Evolutionary conservation across 306 rosid species (phyloP), one percentile per base, ranked within the genome.

Genomic region (Hylodesmum podocarpum): DNA sequence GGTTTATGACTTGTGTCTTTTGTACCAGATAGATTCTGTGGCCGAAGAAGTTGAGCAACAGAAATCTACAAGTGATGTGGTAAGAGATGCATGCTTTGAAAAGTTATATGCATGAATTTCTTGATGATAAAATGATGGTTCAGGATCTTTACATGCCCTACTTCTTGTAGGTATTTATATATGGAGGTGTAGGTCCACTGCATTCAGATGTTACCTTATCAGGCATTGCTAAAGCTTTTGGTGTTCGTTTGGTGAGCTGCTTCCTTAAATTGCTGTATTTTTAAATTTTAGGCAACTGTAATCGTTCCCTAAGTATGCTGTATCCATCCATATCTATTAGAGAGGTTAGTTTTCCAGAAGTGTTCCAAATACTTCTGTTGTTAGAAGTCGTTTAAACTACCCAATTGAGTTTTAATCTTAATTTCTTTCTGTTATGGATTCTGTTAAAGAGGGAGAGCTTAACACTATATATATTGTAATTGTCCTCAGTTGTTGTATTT

Each of bases 171-270:
- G 96, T 92, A 70, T 88, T 90, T 84, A 79, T 92, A 70, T 92
- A 86, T 82, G 99, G 97, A 84, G 99, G 97, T 83, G 88, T 90
- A 7, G 99, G 99, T 66, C 99, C 97, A 53, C 82, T 95, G 78
- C 96, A 89, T 82, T 90, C 99, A 8, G 97, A 95, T 83, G 96
- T 93, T 44, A 90, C 97, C 43, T 73, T 81, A 88, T 89, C 92
- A 44, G 97, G 98, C 72, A 85, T 95, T 76, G 97, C 97, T 50
- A 95, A 92, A 89, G 96, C 96, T 78, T 92, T 90, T 79, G 97
- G 91, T 47, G 97, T 95, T 84, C 96, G 93, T 71, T 81, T 92
- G 98, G 98, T 95, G 76, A 15, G 92, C 81, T 68, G 24, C 76
- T 77, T 89, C 69, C 34, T 75, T 81, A 59, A 27, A 33, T 57